phyloP scores from a whole-genome alignment of 1,284 basidiomycete species.

The Trichosporon sp. region DNA sequence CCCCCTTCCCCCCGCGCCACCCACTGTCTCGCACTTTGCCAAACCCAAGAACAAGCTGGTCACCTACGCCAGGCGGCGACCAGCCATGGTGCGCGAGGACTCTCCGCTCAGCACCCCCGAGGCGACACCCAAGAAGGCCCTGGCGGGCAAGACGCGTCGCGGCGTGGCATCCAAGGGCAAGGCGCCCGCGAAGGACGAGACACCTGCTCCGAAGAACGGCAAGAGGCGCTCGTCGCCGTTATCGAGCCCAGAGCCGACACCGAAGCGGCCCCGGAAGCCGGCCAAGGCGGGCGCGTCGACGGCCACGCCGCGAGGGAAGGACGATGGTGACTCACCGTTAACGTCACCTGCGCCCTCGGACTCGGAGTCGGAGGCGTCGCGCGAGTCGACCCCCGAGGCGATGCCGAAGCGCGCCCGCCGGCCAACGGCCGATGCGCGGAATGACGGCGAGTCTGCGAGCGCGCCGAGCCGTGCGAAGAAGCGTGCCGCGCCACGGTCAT shows the following conservation, averaged over 20 bases:
- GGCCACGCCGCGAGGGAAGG: neutral
- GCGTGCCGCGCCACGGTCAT: neutral
- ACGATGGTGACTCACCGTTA: neutral
- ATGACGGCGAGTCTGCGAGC: neutral
- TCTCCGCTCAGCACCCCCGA: neutral
- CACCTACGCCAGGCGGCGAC: neutral
- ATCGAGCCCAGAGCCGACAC: neutral
- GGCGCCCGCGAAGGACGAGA: neutral
- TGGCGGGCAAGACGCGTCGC: neutral
- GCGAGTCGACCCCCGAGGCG: neutral
- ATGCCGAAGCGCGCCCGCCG: neutral
- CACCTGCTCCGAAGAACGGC: neutral
- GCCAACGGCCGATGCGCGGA: neutral
- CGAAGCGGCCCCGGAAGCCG: neutral
- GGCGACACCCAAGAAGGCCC: neutral
- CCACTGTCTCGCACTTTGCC: neutral
- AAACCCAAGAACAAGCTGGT: neutral
- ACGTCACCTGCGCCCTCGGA: neutral
- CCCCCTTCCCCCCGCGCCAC: neutral
- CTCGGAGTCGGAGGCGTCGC: neutral
- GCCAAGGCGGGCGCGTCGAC: neutral
- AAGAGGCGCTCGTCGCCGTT: neutral
- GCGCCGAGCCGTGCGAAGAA: neutral
- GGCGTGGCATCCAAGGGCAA: neutral
- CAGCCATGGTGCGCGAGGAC: neutral